These are phyloP conservation scores for Xylaria acuta DNA, from an alignment of 495 filamentous ascomycete species.

Conservation along the genomic window DNA sequence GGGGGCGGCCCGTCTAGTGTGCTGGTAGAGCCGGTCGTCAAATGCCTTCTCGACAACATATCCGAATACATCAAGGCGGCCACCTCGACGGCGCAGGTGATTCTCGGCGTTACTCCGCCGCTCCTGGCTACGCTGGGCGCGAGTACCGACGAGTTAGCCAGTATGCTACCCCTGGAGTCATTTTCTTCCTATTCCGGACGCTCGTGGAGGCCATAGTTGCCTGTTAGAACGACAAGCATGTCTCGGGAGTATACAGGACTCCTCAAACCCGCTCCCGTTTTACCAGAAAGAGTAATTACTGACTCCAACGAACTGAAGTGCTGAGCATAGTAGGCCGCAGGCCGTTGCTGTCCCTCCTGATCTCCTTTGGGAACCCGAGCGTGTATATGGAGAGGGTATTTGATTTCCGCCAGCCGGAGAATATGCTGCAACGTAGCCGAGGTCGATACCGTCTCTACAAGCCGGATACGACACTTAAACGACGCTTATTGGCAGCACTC, in stretches of 20 bases:
- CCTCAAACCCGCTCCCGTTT: too few species aligned
- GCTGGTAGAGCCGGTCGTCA: conserved; percentile 29
- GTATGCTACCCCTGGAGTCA: too few species aligned
- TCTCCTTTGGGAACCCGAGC: conserved; percentile 23
- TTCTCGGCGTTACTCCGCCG: conserved; percentile 40
- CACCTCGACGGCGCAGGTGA: conserved; percentile 34
- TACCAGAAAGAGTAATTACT: too few species aligned
- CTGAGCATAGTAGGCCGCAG: conserved; percentile 29
- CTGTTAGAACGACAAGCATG: too few species aligned
- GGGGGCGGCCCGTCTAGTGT: conserved; percentile 21
- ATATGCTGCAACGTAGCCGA: conserved; percentile 4
- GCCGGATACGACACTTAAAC: not conserved
- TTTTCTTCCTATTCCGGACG: too few species aligned
- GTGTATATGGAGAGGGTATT: conserved; percentile 20
- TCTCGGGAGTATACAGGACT: too few species aligned
- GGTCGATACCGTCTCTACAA: conserved; percentile 5
- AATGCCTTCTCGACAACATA: conserved; percentile 35
- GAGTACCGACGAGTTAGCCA: conserved; percentile 29
- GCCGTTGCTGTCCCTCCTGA: conserved; percentile 27
- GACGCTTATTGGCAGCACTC: not conserved
- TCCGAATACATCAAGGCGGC: conserved; percentile 40
- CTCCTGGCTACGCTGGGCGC: conserved; percentile 33
- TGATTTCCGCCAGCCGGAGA: conserved; percentile 21
- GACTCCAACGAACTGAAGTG: too few species aligned
- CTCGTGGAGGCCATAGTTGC: too few species aligned